These are phyloP conservation scores for Kwoniella dendrophila DNA, from an alignment of 768 basidiomycete genomes.

Conservation along the genomic window DNA sequence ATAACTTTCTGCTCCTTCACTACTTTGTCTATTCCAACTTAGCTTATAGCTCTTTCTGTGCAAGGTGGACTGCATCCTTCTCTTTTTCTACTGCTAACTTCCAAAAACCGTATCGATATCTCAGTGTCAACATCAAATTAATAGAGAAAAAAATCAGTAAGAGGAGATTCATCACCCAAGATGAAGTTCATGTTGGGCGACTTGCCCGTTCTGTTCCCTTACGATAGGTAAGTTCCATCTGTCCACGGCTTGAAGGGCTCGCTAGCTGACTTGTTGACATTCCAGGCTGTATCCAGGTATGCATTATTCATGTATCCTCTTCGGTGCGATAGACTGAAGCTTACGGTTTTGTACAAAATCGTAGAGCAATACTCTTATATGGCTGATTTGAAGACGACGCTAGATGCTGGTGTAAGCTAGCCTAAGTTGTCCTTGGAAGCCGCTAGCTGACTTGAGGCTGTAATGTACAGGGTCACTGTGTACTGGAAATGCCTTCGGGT, in stretches of 20 bases:
- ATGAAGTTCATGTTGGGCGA: slow-evolving; percentile 53
- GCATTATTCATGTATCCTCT: slow-evolving; percentile 28
- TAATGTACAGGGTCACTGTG: slow-evolving; percentile 83
- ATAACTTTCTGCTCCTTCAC: too few relatives aligned
- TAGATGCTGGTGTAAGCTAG: slow-evolving; percentile 80
- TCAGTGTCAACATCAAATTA: too few relatives aligned
- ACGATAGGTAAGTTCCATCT: slow-evolving; percentile 47
- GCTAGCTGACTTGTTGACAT: slow-evolving; percentile 72
- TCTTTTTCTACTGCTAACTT: too few relatives aligned
- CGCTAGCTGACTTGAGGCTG: not conserved
- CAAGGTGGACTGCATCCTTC: too few relatives aligned
- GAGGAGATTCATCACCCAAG: slow-evolving; percentile 3
- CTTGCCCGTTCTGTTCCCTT: slow-evolving; percentile 54
- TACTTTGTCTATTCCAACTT: too few relatives aligned
- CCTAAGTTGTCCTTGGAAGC: not conserved
- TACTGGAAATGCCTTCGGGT: slow-evolving; percentile 99
- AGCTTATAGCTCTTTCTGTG: too few relatives aligned
- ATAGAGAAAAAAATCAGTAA: not conserved
- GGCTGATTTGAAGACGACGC: slow-evolving; percentile 94
- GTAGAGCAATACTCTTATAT: slow-evolving; percentile 98
- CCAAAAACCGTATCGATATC: too few relatives aligned
- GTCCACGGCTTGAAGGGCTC: slow-evolving; percentile 56
- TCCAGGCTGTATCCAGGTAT: slow-evolving; percentile 93
- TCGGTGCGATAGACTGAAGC: not conserved
- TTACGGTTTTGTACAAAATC: slow-evolving; percentile 11